A percentile compares a stretch with the other conserved stretches of the same genome.
Evolutionary conservation across 257 asterid species (phyloP).

Genomic region (Rhazya stricta): DNA sequence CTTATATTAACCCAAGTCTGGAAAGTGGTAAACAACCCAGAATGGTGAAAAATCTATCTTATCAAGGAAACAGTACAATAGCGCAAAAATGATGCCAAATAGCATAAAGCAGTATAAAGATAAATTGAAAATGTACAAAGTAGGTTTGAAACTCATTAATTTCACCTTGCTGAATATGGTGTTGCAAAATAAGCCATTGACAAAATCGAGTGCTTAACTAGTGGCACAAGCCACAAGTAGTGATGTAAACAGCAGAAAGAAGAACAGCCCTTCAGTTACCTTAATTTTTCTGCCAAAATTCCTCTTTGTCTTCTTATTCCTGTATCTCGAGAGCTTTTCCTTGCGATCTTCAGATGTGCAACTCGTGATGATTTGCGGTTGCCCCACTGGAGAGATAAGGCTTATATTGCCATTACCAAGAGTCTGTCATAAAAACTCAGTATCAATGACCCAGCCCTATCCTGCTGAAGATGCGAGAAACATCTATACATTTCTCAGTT

Average conservation of each 20-base stretch:
- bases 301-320: constrained; percentile 81
- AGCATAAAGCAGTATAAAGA: background rate
- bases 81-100: background rate
- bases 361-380: constrained; percentile 32
- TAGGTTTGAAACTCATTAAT: background rate
- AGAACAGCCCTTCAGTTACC: constrained; percentile 28
- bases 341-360: constrained; percentile 61
- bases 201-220: background rate
- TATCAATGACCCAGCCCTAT: constrained; percentile 55
- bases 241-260: background rate
- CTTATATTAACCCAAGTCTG: background rate
- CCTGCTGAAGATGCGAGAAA: constrained; percentile 53
- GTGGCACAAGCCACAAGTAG: background rate
- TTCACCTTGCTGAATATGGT: background rate
- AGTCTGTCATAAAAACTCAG: constrained; percentile 77
- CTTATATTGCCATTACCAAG: constrained; percentile 46
- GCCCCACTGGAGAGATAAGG: constrained; percentile 45
- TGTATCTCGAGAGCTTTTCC: constrained; percentile 81
- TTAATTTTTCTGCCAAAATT: constrained; percentile 87
- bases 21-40: background rate
- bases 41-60: background rate
- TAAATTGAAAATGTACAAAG: background rate
- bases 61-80: too few species aligned
- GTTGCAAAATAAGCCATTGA: background rate
- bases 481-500: constrained; percentile 56